These are phyloP conservation scores for Glarea lozoyensis DNA, from an alignment of 495 filamentous ascomycete species.

Conservation along the genomic window DNA sequence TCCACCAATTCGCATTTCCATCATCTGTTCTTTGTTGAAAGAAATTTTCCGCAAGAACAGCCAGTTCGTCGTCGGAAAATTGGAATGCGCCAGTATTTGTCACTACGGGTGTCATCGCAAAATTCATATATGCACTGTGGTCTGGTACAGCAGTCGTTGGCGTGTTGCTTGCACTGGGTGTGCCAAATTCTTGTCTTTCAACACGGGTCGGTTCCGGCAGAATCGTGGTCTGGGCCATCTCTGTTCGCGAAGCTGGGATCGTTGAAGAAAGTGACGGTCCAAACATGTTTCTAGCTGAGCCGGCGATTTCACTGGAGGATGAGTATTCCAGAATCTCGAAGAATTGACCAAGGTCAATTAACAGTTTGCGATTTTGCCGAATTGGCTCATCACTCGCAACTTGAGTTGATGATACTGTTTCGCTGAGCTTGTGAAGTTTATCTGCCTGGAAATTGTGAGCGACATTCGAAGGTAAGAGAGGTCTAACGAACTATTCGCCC, in stretches of 20 bases:
- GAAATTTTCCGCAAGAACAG: constrained; percentile 39
- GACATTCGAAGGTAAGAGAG: neutral
- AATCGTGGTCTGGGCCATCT: constrained; percentile 37
- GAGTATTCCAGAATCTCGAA: constrained; percentile 43
- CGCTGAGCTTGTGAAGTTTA: constrained; percentile 32
- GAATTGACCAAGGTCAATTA: constrained; percentile 40
- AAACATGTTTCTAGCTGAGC: constrained; percentile 33
- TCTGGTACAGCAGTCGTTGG: constrained; percentile 12
- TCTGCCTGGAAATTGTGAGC: constrained; percentile 25
- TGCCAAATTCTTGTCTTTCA: constrained; percentile 22
- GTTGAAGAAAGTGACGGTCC: constrained; percentile 30
- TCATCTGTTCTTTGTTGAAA: constrained; percentile 38
- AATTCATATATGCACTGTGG: neutral
- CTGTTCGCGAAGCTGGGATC: constrained; percentile 19
- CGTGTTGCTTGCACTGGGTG: constrained; percentile 12
- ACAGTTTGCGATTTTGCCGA: constrained; percentile 33
- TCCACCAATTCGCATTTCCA: constrained; percentile 29
- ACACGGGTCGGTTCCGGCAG: constrained; percentile 37
- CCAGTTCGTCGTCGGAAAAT: constrained; percentile 36
- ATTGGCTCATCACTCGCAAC: constrained; percentile 26
- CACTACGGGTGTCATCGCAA: neutral
- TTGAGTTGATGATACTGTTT: constrained; percentile 37
- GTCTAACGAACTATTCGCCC: constrained; percentile 29
- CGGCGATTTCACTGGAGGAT: constrained; percentile 30
- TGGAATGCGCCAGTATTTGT: constrained; percentile 17